Base-by-base conservation (phyloP, 2,329 filamentous ascomycete species). In the Arthrocladium fulminans region DNA sequence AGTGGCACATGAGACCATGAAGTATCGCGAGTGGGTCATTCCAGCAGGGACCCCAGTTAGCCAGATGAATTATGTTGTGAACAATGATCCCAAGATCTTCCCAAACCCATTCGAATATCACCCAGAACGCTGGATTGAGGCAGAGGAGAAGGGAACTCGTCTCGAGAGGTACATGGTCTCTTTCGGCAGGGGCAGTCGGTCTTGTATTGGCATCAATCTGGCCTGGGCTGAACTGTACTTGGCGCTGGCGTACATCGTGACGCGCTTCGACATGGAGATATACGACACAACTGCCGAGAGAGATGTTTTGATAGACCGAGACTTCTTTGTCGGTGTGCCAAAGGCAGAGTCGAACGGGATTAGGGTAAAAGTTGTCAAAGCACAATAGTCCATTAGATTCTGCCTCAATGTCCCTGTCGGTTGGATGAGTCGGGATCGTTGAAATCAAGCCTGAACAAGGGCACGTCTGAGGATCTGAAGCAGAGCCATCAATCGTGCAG, bases 21-120 rank as follows among this genome's bases (percentile, higher is more conserved):
- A 54, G 2, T 67, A 65, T 43, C 60, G 63, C 15, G 46, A 57
- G 7, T 59, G 60, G 43, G 48, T 49, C 2, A 67, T 67, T 35
- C 63, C 64, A 1, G 57, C 62, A 0, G 54, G 56, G 23, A 59
- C 57, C 20, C 54, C 50, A 6, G 37, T 58, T 25, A 49, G 38
- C 22, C 52, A 54, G 54, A 50, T 52, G 22, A 54, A 49, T 15
- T 45, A 50, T 19, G 44, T 52, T 47, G 45, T 59, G 30, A 51
- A 56, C 47, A 55, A 58, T 37, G 56, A 61, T 43, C 54, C 58
- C 9, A 17, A 29, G 5, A 37, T 45, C 3, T 42, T 51, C 25
- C 45, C 49, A 12, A 23, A 48, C 12, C 37, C 40, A n/a, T 29
- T 48, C 12, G 32, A 34, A 32, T 57, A 45, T 43, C 45, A 51